Base-by-base conservation (phyloP, 495 filamentous ascomycete genomes). In the Aspergillus asperescens region DNA sequence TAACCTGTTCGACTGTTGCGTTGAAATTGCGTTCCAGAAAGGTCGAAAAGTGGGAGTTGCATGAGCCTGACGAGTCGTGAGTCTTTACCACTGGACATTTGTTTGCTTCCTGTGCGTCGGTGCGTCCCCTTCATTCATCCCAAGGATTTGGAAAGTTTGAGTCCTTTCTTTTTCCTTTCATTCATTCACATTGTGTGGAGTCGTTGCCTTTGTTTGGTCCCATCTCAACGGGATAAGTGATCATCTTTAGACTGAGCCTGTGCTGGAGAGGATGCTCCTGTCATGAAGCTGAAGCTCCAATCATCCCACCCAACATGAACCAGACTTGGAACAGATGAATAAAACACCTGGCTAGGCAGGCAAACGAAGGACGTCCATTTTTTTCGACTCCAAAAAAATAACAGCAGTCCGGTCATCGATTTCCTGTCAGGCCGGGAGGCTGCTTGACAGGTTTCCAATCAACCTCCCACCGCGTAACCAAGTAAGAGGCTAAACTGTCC, bases 401-500 rank as follows among this genome's bases (percentile, higher is more conserved):
- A 19, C 27, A 47, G 7, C 18, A 24, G 19, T 48, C 16, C 32
- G 28, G 20, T 25, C 13, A 49, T 23, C 25, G 15, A 25, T 50
- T 29, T 41, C 16, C 27, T 29, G 23, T 24, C 16, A 40, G 24
- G 39, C 48, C 41, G 54, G 48, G 50, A 52, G 34, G 25, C 28
- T 40, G 42, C 24, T 29, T 48, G 46, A 29, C 47, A 47, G 24
- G 16, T 38, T 28, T 41, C 23, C 27, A 48, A 28, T 44, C 43
- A 40, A 54, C 35, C 40, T n/a, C n/a, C 19, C 38, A 43, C 49
- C 44, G 48, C 43, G 45, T 27, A 37, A 49, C 39, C n/a, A 48
- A 49, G 54, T 46, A 56, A 40, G 54, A 51, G 41, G 42, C 58
- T 61, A 61, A 51, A 24, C 50, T 45, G 20, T 48, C 50, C 35